Evolutionary conservation across 2,329 filamentous ascomycete genomes (phyloP).

Genomic region (Diplodia mutila): DNA sequence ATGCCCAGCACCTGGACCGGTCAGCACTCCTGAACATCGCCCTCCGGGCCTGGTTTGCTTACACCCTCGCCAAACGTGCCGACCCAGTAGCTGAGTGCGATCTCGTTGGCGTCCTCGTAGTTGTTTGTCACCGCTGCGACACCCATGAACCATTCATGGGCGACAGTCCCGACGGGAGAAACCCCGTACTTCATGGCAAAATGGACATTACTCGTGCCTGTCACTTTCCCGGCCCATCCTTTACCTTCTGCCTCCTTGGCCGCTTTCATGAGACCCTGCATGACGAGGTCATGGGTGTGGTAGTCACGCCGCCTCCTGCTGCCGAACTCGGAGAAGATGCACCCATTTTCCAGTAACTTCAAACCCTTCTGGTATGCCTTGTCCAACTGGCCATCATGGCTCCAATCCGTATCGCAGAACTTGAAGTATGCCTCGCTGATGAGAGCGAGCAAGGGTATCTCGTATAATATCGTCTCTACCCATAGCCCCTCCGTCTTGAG

Average conservation of each 20-base stretch:
- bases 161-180: slow-evolving; percentile 82
- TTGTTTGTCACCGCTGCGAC: slow-evolving; percentile 88
- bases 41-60: slow-evolving; percentile 30
- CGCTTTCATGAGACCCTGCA: slow-evolving; percentile 81
- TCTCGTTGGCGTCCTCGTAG: slow-evolving; percentile 82
- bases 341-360: slow-evolving; percentile 77
- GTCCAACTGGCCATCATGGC: slow-evolving; percentile 82
- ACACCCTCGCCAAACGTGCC: slow-evolving; percentile 83
- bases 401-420: slow-evolving; percentile 94
- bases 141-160: slow-evolving; percentile 99
- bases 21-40: slow-evolving; percentile 13
- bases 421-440: slow-evolving; percentile 97
- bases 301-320: slow-evolving; percentile 88
- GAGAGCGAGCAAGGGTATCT: slow-evolving; percentile 89
- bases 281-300: slow-evolving; percentile 89
- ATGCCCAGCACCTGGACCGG: slow-evolving; percentile 69
- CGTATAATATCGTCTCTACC: slow-evolving; percentile 96
- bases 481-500: slow-evolving; percentile 81
- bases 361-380: slow-evolving; percentile 82
- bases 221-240: slow-evolving; percentile 72
- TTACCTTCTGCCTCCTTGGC: slow-evolving; percentile 69
- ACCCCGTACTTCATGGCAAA: slow-evolving; percentile 92
- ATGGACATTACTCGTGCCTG: slow-evolving; percentile 95
- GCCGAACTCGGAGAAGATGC: slow-evolving; percentile 91
- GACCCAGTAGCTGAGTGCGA: slow-evolving; percentile 85